Evolutionary conservation across 345 rosid genomes (phyloP).

Genomic region (Laguncularia racemosa): DNA sequence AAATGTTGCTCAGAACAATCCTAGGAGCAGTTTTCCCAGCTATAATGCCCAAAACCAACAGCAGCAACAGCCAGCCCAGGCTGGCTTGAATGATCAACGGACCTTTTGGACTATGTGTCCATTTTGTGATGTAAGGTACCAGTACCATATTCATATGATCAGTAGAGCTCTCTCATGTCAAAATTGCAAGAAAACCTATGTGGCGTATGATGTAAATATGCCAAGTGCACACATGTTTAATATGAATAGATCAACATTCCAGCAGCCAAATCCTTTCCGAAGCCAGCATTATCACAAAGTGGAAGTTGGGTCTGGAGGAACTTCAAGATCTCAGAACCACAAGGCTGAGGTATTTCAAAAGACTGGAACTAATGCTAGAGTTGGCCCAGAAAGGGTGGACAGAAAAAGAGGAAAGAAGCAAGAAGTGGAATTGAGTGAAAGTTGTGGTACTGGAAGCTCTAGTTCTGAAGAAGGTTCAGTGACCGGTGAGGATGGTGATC

Average conservation of each 20-base stretch:
- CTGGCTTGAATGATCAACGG: slow-evolving; percentile 21
- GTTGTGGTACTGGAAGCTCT: no score
- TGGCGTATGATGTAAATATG: slow-evolving; percentile 37
- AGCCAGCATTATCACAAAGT: slow-evolving; percentile 31
- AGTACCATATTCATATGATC: slow-evolving; percentile 28
- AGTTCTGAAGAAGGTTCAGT: no score
- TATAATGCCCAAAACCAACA: slow-evolving; percentile 42
- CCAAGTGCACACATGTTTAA: slow-evolving; percentile 25
- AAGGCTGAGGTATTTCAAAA: no score
- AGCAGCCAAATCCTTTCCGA: no score
- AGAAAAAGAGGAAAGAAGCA: no score
- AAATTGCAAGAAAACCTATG: slow-evolving; percentile 36
- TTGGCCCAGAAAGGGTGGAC: no score
- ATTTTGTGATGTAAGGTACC: slow-evolving; percentile 42
- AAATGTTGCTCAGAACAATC: no score
- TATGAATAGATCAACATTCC: slow-evolving; percentile 22
- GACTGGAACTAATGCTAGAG: no score
- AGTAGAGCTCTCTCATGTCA: slow-evolving; percentile 38
- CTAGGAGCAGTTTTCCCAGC: no score
- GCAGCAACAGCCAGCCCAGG: slow-evolving; percentile 32
- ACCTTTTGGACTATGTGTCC: slow-evolving; percentile 73
- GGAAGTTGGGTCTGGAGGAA: slow-evolving; percentile 29
- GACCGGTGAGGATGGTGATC: no score
- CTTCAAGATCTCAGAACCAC: slow-evolving; percentile 17
- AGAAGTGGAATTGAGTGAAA: no score